A percentile compares a stretch with the other conserved stretches of the same genome.
These are phyloP conservation scores for Cenchrus fungigraminus DNA, from an alignment of 176 grass and related monocot species.

Conservation along the genomic window DNA sequence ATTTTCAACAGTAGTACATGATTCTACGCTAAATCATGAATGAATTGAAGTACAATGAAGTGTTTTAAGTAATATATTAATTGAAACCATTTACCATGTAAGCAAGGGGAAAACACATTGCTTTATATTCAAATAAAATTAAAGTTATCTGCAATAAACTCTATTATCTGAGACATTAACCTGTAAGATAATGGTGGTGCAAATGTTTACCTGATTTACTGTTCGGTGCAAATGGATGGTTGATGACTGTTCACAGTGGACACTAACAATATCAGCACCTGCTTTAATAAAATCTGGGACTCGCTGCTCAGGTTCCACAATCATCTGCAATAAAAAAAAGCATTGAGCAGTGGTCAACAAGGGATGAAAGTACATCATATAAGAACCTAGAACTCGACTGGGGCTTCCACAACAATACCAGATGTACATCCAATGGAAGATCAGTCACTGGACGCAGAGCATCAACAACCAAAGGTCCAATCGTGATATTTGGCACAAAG, in stretches of 20 bases:
- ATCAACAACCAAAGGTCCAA: conserved; percentile 88
- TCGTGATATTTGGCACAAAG: conserved; percentile 99
- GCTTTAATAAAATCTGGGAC: conserved; percentile 99
- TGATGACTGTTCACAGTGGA: conserved; percentile 93
- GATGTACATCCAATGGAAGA: conserved; percentile 97
- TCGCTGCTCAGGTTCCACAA: conserved; percentile 97
- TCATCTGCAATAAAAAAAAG: conserved; percentile 75
- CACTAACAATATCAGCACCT: conserved; percentile 97
- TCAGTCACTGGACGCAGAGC: conserved; percentile 94
- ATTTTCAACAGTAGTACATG: neutral
- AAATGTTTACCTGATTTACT: conserved; percentile 68
- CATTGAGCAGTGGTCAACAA: conserved; percentile 10
- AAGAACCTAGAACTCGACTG: conserved; percentile 10
- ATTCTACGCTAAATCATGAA: neutral
- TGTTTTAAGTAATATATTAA: neutral
- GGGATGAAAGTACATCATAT: neutral
- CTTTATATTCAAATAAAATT: neutral
- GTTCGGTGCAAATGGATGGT: conserved; percentile 97
- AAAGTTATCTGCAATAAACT: conserved; percentile 13
- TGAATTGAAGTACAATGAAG: neutral
- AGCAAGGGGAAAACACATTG: neutral
- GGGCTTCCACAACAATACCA: conserved; percentile 62
- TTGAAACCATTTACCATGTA: neutral
- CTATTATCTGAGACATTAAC: conserved; percentile 1
- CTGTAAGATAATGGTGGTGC: neutral